Evolutionary conservation across 768 basidiomycete genomes (phyloP).

Genomic region (Serpula lacrymans): DNA sequence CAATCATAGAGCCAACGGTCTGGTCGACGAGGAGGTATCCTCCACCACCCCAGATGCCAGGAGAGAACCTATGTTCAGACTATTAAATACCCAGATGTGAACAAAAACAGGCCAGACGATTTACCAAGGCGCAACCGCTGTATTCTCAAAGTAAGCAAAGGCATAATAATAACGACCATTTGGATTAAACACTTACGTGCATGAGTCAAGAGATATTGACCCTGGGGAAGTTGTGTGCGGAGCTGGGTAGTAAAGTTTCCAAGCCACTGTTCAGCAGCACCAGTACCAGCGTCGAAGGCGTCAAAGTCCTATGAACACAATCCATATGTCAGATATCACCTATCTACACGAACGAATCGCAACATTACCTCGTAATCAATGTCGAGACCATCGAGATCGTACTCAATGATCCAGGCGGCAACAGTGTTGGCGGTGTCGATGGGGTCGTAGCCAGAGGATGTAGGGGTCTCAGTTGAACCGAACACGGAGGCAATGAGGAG

Average conservation of each 20-base stretch:
- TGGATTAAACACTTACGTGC: constrained; percentile 25
- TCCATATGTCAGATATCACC: too few species aligned
- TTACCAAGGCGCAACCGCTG: constrained; percentile 40
- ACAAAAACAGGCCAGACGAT: background rate
- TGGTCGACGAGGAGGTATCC: constrained; percentile 38
- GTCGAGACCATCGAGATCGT: constrained; percentile 50
- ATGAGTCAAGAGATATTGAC: constrained; percentile 31
- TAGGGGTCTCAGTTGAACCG: constrained; percentile 42
- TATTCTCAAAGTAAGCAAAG: background rate
- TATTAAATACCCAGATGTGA: background rate
- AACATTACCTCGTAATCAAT: constrained; percentile 45
- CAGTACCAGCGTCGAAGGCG: constrained; percentile 30
- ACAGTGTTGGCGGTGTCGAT: constrained; percentile 38
- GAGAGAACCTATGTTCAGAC: constrained; percentile 26
- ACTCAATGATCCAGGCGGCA: constrained; percentile 44
- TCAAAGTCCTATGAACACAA: constrained; percentile 23
- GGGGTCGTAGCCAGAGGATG: constrained; percentile 37
- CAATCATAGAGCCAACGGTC: constrained; percentile 40
- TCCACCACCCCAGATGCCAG: constrained; percentile 30
- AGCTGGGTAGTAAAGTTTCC: constrained; percentile 29
- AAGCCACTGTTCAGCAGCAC: constrained; percentile 36
- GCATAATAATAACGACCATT: background rate
- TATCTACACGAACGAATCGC: background rate
- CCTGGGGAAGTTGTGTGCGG: constrained; percentile 29
- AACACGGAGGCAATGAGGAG: constrained; percentile 56